Conservation (phyloP, 2,329 filamentous ascomycete species). For the Claviceps cyperi region DNA sequence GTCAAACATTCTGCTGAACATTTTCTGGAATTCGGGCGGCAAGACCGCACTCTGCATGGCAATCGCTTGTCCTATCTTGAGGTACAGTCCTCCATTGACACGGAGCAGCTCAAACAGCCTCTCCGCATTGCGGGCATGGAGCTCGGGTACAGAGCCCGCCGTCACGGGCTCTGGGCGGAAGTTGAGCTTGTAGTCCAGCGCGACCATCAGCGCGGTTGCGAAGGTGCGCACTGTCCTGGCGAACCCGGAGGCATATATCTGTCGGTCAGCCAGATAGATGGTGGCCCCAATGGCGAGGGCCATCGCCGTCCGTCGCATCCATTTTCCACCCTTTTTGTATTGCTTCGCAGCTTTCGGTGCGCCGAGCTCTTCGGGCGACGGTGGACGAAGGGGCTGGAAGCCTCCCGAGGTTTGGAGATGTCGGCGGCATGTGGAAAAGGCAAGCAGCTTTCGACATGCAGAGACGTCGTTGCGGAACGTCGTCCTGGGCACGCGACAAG, state of each 20-base stretch:
- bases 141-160: conserved; percentile 56
- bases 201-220: conserved; percentile 61
- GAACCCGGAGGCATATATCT: conserved; percentile 66
- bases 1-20: conserved; percentile 96
- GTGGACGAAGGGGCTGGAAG: conserved; percentile 57
- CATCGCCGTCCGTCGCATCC: conserved; percentile 59
- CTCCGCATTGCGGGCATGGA: conserved; percentile 75
- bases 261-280: conserved; percentile 54
- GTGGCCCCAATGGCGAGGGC: conserved; percentile 43
- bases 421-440: conserved; percentile 8
- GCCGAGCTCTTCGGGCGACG: conserved; percentile 65
- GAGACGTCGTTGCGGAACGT: conserved; percentile 5
- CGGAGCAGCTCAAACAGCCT: conserved; percentile 68
- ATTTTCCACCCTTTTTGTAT: conserved; percentile 57
- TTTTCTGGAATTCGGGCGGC: conserved; percentile 86
- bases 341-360: conserved; percentile 54
- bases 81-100: conserved; percentile 79
- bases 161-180: conserved; percentile 68
- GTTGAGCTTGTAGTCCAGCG: conserved; percentile 92
- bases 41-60: conserved; percentile 95
- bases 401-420: conserved; percentile 22
- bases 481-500: conserved; percentile 7
- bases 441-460: not conserved
- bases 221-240: conserved; percentile 73
- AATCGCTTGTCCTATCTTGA: conserved; percentile 97